These are phyloP conservation scores for Allantophomopsis cytisporea DNA, from an alignment of 2,329 filamentous ascomycete genomes.

Conservation along the genomic window DNA sequence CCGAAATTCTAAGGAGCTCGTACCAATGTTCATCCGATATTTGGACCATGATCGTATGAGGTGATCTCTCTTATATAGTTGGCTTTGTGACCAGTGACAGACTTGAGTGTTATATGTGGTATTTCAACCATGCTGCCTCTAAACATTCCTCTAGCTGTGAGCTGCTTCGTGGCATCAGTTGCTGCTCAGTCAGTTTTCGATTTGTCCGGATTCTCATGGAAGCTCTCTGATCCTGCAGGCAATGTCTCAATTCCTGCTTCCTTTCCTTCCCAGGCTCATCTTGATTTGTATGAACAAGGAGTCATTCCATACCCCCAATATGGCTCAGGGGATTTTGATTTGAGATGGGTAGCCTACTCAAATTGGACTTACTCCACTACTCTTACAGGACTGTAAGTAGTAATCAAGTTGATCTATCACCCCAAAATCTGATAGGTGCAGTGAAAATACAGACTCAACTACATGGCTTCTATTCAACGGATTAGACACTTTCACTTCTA, in stretches of 20 bases:
- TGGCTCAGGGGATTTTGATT: conserved; percentile 43
- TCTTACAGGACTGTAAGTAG: conserved; percentile 25
- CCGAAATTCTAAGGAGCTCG: too few species aligned
- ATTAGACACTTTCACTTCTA: conserved; percentile 44
- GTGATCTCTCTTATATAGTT: too few species aligned
- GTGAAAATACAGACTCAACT: too few species aligned
- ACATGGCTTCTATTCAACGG: conserved; percentile 46
- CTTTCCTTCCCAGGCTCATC: conserved; percentile 43
- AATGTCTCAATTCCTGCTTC: conserved; percentile 38
- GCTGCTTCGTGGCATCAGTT: not conserved
- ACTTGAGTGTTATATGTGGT: too few species aligned
- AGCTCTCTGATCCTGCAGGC: not conserved
- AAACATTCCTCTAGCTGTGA: too few species aligned
- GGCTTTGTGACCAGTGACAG: too few species aligned
- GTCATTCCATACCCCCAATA: conserved; percentile 27
- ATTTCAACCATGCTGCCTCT: too few species aligned
- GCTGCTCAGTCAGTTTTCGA: conserved; percentile 4
- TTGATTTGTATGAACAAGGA: conserved; percentile 38
- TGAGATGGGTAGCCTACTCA: conserved; percentile 40
- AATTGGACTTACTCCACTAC: conserved; percentile 49
- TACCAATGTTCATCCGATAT: too few species aligned
- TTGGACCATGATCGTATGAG: too few species aligned
- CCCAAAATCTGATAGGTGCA: too few species aligned
- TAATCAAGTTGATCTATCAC: not conserved
- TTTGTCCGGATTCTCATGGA: conserved; percentile 6